phyloP scores from a whole-genome alignment of 176 grass and related monocot species.

The Eragrostis curvula region DNA sequence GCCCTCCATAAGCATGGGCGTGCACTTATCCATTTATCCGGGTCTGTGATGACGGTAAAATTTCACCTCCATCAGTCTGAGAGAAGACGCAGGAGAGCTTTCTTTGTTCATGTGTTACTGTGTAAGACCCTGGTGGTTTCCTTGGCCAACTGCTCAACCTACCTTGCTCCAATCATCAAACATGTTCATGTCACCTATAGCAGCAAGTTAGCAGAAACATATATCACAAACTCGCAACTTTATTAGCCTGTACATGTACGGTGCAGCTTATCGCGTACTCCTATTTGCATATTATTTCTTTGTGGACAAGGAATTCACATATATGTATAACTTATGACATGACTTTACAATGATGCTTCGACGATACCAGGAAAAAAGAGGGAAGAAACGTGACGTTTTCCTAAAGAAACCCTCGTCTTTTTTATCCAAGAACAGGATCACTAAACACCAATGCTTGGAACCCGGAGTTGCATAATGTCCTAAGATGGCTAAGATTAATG shows the following conservation, averaged over 20 bases:
- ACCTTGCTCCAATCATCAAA: not conserved
- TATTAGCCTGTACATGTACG: not conserved
- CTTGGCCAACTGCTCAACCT: not conserved
- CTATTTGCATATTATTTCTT: not conserved
- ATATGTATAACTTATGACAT: not conserved
- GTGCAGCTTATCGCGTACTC: not conserved
- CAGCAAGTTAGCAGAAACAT: not conserved
- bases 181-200: not conserved
- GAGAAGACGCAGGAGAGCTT: too few species aligned
- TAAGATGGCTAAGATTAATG: constrained; percentile 26
- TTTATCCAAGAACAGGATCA: not conserved
- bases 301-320: not conserved
- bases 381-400: too few species aligned
- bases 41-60: not conserved
- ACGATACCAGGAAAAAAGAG: too few species aligned
- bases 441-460: not conserved
- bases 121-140: not conserved
- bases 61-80: not conserved
- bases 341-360: not conserved
- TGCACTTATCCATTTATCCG: not conserved
- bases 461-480: not conserved
- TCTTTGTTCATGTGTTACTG: not conserved
- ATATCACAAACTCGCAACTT: not conserved
- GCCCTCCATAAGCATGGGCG: constrained; percentile 11
- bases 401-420: too few species aligned